Conservation (phyloP, 495 filamentous ascomycete genomes). For the Sphaerosporella brunnea region DNA sequence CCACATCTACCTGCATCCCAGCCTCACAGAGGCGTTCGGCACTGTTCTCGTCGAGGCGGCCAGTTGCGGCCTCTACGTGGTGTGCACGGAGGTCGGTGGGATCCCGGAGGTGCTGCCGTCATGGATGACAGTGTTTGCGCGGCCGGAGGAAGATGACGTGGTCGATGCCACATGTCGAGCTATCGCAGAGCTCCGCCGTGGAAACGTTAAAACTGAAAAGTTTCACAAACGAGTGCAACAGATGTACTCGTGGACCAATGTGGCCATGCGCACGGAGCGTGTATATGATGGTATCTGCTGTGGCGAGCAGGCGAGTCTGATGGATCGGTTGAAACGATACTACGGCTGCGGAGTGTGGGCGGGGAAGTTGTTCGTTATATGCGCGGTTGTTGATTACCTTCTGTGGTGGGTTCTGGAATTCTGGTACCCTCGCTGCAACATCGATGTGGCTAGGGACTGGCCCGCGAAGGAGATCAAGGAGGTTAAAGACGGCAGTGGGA, state of each 20-base stretch:
- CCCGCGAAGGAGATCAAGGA: constrained; percentile 43
- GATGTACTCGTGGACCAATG: constrained; percentile 97
- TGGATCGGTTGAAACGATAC: constrained; percentile 85
- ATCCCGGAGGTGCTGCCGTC: constrained; percentile 88
- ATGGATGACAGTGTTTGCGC: constrained; percentile 88
- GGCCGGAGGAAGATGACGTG: constrained; percentile 81
- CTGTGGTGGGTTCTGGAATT: constrained; percentile 57
- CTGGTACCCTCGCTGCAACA: constrained; percentile 62
- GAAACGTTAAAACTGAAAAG: constrained; percentile 71
- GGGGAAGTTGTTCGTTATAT: constrained; percentile 88
- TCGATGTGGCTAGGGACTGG: constrained; percentile 83
- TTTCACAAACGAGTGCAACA: constrained; percentile 93
- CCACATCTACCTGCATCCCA: constrained; percentile 91
- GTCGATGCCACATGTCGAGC: constrained; percentile 66
- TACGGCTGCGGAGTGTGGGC: constrained; percentile 99
- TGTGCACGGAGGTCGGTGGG: constrained; percentile 88
- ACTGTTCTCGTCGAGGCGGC: constrained; percentile 96
- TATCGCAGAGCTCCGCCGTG: constrained; percentile 60
- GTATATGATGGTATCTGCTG: constrained; percentile 77
- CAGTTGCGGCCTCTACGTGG: constrained; percentile 84
- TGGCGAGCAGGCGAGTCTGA: constrained; percentile 40
- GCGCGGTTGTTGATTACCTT: constrained; percentile 83
- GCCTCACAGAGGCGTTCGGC: constrained; percentile 88
- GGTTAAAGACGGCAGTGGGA: background rate
- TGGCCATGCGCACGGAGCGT: constrained; percentile 76